Evolutionary conservation across 495 filamentous ascomycete genomes (phyloP).

Genomic region (Hypoxylon subgilvum): DNA sequence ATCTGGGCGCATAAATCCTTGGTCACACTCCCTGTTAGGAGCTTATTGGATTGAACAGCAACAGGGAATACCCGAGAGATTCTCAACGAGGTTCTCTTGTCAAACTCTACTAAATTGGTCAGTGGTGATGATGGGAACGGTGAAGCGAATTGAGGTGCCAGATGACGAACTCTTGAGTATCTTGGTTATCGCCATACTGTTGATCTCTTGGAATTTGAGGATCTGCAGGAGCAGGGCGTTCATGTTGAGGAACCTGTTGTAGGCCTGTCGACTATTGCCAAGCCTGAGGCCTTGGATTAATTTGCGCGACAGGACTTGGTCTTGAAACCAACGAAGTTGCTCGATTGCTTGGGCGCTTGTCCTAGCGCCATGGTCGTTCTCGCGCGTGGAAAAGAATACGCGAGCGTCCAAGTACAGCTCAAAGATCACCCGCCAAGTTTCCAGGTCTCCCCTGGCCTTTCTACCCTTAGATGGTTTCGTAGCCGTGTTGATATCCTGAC

Average conservation of each 20-base stretch:
- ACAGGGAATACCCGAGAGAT: conserved; percentile 59
- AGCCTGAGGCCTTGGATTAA: conserved; percentile 64
- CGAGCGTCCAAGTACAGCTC: conserved; percentile 69
- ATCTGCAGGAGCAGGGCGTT: conserved; percentile 69
- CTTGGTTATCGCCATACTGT: conserved; percentile 70
- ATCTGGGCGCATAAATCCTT: conserved; percentile 71
- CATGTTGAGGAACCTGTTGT: conserved; percentile 66
- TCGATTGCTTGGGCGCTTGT: conserved; percentile 58
- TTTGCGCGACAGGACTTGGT: conserved; percentile 58
- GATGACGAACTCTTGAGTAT: conserved; percentile 73
- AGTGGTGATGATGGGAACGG: neutral
- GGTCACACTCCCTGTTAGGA: conserved; percentile 63
- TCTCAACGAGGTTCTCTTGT: conserved; percentile 76
- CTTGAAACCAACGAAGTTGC: conserved; percentile 65
- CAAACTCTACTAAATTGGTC: conserved; percentile 65
- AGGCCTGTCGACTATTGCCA: conserved; percentile 59
- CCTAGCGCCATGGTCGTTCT: conserved; percentile 63
- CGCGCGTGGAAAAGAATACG: conserved; percentile 75
- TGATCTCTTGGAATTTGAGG: conserved; percentile 76
- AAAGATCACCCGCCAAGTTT: conserved; percentile 75
- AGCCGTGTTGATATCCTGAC: conserved; percentile 61
- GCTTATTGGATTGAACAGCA: conserved; percentile 53
- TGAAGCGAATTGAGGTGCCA: neutral
- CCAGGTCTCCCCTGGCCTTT: conserved; percentile 65
- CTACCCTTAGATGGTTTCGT: conserved; percentile 60